phyloP scores from a whole-genome alignment of 192 early-diverging fungal genomes.

The Umbelopsis ramanniana region DNA sequence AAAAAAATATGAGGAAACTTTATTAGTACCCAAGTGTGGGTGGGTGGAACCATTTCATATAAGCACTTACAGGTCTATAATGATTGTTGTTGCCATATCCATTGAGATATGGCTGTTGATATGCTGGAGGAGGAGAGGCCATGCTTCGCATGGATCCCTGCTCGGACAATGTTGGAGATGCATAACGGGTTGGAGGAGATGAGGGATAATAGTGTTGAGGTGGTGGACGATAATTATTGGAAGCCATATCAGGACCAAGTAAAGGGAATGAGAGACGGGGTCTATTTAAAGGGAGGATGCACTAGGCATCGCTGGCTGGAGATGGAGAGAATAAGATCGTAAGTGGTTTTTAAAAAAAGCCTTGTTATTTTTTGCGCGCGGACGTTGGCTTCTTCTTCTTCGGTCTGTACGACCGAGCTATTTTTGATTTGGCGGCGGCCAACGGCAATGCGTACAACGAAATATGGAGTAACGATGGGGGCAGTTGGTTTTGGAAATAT shows the following conservation, averaged over 20 bases:
- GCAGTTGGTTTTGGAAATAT: no score
- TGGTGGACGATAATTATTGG: constrained; percentile 3
- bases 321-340: background rate
- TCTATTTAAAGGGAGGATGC: background rate
- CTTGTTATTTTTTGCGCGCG: constrained; percentile 1
- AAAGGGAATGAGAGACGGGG: background rate
- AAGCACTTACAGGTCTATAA: constrained; percentile 1
- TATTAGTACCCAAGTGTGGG: no score
- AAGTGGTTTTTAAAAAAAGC: background rate
- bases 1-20: background rate
- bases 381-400: background rate
- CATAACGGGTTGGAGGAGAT: constrained; percentile 8
- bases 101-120: constrained; percentile 1
- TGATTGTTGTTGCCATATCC: background rate
- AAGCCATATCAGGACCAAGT: background rate
- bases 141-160: constrained; percentile 2
- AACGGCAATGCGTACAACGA: no score
- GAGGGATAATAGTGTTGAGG: constrained; percentile 5
- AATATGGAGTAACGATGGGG: no score
- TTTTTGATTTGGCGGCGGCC: background rate
- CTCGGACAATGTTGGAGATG: constrained; percentile 22
- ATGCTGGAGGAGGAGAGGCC: constrained; percentile 14
- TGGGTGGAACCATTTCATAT: background rate
- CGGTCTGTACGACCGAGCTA: background rate
- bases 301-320: background rate